Conservation (phyloP, 148 eudicot genomes). For the Cornus suecica region DNA sequence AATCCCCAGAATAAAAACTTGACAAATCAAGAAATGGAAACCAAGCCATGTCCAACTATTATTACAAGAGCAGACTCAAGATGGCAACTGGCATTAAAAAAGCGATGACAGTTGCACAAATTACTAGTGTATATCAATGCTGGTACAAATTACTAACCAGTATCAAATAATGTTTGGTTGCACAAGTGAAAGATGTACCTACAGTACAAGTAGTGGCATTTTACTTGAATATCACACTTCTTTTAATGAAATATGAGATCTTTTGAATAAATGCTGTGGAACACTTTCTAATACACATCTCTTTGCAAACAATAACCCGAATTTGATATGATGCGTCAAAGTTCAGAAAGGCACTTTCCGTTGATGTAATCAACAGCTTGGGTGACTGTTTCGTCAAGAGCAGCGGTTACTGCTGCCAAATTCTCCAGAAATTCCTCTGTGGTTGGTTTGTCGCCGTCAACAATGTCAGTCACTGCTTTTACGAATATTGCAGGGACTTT, state of each 20-base stretch:
- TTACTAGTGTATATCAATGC: neutral
- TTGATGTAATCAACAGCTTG: constrained; percentile 64
- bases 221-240: neutral
- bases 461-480: constrained; percentile 92
- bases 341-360: constrained; percentile 70
- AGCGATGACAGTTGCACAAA: too few species aligned
- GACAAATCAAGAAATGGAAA: too few species aligned
- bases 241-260: neutral
- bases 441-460: constrained; percentile 89
- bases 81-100: too few species aligned
- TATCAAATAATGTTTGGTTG: neutral
- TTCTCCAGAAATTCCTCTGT: constrained; percentile 86
- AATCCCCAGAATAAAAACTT: too few species aligned
- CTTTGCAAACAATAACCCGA: neutral
- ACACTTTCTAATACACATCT: neutral
- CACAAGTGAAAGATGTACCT: neutral
- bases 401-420: constrained; percentile 64
- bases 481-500: constrained; percentile 78
- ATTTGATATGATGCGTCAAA: constrained; percentile 29
- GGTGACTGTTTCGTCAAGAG: constrained; percentile 62
- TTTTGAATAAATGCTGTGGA: neutral
- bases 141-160: neutral
- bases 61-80: too few species aligned
- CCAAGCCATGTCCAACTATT: too few species aligned
- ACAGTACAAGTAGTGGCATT: neutral